These are phyloP conservation scores for Aureobasidium sp. DNA, from an alignment of 2,329 filamentous ascomycete species.

Conservation along the genomic window DNA sequence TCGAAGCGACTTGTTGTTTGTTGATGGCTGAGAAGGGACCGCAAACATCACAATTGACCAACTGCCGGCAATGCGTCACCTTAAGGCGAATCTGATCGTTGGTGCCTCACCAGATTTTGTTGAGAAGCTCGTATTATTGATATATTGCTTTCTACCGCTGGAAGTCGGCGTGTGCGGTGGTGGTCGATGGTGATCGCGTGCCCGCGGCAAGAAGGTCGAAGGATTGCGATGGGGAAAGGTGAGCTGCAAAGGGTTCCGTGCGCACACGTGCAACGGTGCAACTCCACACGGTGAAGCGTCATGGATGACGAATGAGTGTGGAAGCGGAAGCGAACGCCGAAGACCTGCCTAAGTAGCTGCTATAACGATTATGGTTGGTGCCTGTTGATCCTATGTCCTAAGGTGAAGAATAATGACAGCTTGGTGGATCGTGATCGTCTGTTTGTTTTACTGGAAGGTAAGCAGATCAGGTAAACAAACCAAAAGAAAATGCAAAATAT, in stretches of 20 bases:
- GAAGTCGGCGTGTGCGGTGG: background rate
- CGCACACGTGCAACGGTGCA: background rate
- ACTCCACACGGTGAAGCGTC: background rate
- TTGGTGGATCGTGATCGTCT: background rate
- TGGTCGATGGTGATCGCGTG: constrained; percentile 1
- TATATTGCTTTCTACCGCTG: background rate
- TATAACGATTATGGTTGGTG: background rate
- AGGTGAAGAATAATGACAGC: background rate
- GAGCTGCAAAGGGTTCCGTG: constrained; percentile 3
- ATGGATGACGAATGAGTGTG: background rate
- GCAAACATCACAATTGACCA: background rate
- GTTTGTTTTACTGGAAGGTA: background rate
- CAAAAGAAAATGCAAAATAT: background rate
- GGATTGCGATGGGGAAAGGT: background rate
- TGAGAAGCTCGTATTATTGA: constrained; percentile 6
- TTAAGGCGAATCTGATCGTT: background rate
- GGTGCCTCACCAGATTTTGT: background rate
- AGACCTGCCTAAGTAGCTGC: background rate
- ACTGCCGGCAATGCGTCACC: background rate
- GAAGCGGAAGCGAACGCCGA: background rate
- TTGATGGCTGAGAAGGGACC: background rate
- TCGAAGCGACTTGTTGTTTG: background rate
- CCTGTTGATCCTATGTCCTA: background rate
- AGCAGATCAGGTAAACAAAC: background rate
- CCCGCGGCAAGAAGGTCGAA: background rate